Conservation (phyloP, 371 early-diverging fungal genomes). For the Mucor mucedo region DNA sequence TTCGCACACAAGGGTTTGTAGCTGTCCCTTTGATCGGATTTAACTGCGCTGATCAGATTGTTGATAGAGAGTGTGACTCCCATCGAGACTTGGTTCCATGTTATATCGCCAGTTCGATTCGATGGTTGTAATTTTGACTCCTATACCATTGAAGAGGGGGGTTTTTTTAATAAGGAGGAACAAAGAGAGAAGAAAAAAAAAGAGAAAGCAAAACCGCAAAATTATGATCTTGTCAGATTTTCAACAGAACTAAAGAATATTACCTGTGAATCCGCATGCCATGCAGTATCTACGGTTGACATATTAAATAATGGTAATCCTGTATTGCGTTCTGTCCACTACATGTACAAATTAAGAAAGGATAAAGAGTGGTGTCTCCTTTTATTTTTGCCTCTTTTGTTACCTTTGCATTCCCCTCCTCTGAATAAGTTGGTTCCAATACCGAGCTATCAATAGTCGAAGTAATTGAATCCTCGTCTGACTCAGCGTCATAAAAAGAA, state of each 20-base stretch:
- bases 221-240: constrained; percentile 9
- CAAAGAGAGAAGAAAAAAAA: neutral
- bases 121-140: constrained; percentile 11
- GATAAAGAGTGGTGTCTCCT: neutral
- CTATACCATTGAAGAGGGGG: too few species aligned
- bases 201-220: neutral
- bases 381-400: neutral
- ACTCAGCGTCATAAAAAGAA: constrained; percentile 17
- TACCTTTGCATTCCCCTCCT: neutral
- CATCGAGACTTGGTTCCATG: constrained; percentile 59
- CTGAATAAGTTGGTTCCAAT: constrained; percentile 1
- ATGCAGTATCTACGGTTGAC: constrained; percentile 72
- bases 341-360: neutral
- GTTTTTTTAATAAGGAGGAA: too few species aligned
- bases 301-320: constrained; percentile 74
- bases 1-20: neutral
- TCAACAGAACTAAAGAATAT: neutral
- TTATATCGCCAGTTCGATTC: constrained; percentile 28
- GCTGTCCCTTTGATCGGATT: constrained; percentile 31
- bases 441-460: constrained; percentile 21
- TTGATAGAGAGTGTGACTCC: constrained; percentile 70
- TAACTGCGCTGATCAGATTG: constrained; percentile 67
- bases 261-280: constrained; percentile 50
- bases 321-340: constrained; percentile 61
- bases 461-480: constrained; percentile 22